Evolutionary conservation across 176 grass and related monocot genomes (phyloP).

Genomic region (Rhynchospora tenuis): DNA sequence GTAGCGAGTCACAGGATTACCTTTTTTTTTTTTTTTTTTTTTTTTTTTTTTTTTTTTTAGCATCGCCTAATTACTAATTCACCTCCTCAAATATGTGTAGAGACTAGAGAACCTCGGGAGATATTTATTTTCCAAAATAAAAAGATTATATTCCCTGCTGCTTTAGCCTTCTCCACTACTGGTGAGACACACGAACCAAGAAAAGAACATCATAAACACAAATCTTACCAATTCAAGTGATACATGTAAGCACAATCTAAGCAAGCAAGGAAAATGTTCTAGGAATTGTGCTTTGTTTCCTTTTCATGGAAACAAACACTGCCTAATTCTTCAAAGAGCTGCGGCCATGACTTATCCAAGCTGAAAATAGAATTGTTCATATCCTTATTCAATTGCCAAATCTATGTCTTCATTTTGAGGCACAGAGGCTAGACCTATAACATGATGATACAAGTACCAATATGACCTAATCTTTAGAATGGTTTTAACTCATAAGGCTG

Average conservation of each 20-base stretch:
- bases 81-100: not conserved
- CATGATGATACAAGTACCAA: slow-evolving; percentile 22
- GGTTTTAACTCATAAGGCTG: slow-evolving; percentile 14
- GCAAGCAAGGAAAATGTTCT: slow-evolving; percentile 3
- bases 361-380: not conserved
- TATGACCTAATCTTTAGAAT: slow-evolving; percentile 1
- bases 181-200: slow-evolving; percentile 5
- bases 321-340: slow-evolving; percentile 14
- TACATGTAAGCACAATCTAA: slow-evolving; percentile 24
- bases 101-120: not conserved
- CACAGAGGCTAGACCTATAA: not conserved
- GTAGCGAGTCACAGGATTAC: not conserved
- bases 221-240: slow-evolving; percentile 14
- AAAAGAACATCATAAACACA: slow-evolving; percentile 12
- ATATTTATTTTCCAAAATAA: not conserved
- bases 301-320: slow-evolving; percentile 11
- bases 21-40: too few relatives aligned
- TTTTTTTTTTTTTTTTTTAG: too few relatives aligned
- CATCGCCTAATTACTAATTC: too few relatives aligned
- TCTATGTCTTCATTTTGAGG: slow-evolving; percentile 22
- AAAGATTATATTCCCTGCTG: slow-evolving; percentile 12
- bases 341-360: not conserved
- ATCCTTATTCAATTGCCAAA: slow-evolving; percentile 22
- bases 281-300: not conserved
- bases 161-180: slow-evolving; percentile 14